These are phyloP conservation scores for Russula compacta DNA, from an alignment of 768 basidiomycete species.

Conservation along the genomic window DNA sequence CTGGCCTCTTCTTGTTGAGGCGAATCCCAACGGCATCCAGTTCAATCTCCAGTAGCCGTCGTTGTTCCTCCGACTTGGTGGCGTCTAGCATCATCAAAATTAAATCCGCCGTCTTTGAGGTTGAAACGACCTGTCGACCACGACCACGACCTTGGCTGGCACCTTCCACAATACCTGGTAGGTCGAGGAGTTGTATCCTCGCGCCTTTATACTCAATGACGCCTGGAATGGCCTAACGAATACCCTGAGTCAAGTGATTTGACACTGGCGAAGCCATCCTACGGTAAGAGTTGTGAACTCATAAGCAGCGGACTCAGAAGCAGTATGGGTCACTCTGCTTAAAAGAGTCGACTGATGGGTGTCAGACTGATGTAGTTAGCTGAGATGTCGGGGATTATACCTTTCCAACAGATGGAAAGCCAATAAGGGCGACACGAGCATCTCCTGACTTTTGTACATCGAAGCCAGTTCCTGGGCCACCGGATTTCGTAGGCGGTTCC, in stretches of 20 bases:
- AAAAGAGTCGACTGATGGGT: slow-evolving; percentile 72
- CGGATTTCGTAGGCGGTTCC: slow-evolving; percentile 81
- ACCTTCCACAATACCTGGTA: slow-evolving; percentile 93
- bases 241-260: background rate
- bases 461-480: slow-evolving; percentile 74
- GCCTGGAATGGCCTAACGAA: slow-evolving; percentile 79
- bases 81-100: slow-evolving; percentile 91
- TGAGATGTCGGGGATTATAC: slow-evolving; percentile 26
- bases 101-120: slow-evolving; percentile 49
- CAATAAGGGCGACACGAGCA: slow-evolving; percentile 85
- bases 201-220: slow-evolving; percentile 94
- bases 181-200: slow-evolving; percentile 87
- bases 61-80: slow-evolving; percentile 89
- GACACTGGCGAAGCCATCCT: slow-evolving; percentile 16
- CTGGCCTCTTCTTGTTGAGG: slow-evolving; percentile 82
- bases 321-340: slow-evolving; percentile 86
- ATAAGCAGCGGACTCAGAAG: slow-evolving; percentile 82
- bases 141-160: slow-evolving; percentile 87
- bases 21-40: slow-evolving; percentile 95
- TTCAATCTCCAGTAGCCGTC: slow-evolving; percentile 79
- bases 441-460: slow-evolving; percentile 86
- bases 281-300: slow-evolving; percentile 92
- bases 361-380: background rate
- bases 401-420: slow-evolving; percentile 94
- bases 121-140: slow-evolving; percentile 94